phyloP scores from a whole-genome alignment of 768 basidiomycete genomes.

The Boletus rufocinnamomeus region DNA sequence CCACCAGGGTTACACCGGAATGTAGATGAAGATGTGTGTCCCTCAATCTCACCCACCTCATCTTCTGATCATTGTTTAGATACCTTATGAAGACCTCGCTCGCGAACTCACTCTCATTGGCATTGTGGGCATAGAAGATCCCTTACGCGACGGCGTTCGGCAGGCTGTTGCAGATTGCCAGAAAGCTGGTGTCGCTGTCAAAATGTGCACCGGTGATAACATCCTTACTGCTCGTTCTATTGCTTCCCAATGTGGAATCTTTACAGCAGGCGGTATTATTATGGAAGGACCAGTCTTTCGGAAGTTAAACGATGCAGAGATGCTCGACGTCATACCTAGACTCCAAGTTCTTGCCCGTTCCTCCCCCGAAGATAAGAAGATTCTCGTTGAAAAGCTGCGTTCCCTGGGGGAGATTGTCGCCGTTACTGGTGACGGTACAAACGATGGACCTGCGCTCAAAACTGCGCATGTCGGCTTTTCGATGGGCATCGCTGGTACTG shows the following conservation, averaged over 20 bases:
- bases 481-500: constrained; percentile 95
- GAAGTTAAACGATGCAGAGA: constrained; percentile 65
- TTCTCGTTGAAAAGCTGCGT: constrained; percentile 87
- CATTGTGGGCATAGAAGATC: constrained; percentile 96
- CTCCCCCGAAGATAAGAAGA: constrained; percentile 95
- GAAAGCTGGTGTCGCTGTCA: constrained; percentile 87
- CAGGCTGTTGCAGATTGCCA: constrained; percentile 88
- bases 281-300: constrained; percentile 98
- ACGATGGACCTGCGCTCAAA: constrained; percentile 96
- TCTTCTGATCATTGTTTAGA: constrained; percentile 40
- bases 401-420: constrained; percentile 87
- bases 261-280: constrained; percentile 88
- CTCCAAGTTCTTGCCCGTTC: constrained; percentile 97
- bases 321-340: constrained; percentile 82
- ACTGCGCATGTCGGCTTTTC: constrained; percentile 96
- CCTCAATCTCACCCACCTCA: background rate
- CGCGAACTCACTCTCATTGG: constrained; percentile 80
- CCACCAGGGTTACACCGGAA: constrained; percentile 48
- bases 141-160: constrained; percentile 85
- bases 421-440: constrained; percentile 97
- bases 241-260: constrained; percentile 94
- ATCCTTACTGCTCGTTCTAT: constrained; percentile 96
- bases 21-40: constrained; percentile 56
- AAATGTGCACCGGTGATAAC: constrained; percentile 99
- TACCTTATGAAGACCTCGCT: constrained; percentile 69